Evolutionary conservation across 140 eudicot species (phyloP).

Genomic region (Oenanthe javanica): DNA sequence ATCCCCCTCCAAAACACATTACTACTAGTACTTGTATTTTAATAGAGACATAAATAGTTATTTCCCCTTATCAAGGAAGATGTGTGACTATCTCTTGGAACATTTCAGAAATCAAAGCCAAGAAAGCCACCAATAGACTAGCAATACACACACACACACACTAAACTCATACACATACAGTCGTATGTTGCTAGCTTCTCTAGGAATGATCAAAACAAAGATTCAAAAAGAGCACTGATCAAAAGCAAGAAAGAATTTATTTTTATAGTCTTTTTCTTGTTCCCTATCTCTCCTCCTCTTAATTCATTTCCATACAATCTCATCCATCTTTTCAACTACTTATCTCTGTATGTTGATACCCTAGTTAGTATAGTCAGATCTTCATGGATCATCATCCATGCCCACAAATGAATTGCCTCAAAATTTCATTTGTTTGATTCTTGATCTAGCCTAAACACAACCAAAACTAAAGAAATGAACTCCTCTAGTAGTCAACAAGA

Average conservation of each 20-base stretch:
- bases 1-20: not conserved
- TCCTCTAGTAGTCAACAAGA: conserved; percentile 16
- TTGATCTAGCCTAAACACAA: not conserved
- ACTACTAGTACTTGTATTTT: not conserved
- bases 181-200: conserved; percentile 17
- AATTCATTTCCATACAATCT: not conserved
- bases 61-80: conserved; percentile 13
- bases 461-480: not conserved
- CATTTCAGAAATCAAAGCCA: conserved; percentile 14
- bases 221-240: conserved; percentile 4
- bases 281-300: not conserved
- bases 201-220: conserved; percentile 27
- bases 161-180: too few species aligned
- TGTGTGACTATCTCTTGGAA: conserved; percentile 15
- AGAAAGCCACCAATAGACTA: not conserved
- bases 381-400: not conserved
- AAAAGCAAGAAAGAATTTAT: not conserved
- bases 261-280: not conserved
- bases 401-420: too few species aligned
- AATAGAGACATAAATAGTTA: conserved; percentile 7
- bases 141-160: too few species aligned
- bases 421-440: not conserved
- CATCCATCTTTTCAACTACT: not conserved
- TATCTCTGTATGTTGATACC: not conserved
- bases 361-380: not conserved